Evolutionary conservation across 192 early-diverging fungal species (phyloP), one percentile per base, ranked within the genome.

Genomic region (Backusella macrospora): DNA sequence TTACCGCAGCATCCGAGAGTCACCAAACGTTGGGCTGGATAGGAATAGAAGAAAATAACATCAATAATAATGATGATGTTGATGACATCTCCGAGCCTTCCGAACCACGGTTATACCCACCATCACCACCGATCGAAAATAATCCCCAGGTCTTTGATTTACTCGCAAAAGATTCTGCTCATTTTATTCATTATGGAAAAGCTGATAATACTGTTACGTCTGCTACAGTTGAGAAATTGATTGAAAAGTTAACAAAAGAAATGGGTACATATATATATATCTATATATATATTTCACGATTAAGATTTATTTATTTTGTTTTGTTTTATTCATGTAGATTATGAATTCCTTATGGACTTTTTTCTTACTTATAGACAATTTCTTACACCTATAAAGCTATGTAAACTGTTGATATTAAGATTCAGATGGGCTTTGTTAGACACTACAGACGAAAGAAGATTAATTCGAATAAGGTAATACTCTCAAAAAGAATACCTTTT

Each of bases 321-420:
- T 64, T 49, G 74, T 69, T 34, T 52, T 23, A 18, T 37, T n/a
- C 13, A 65, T 43, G 59, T 76, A 86, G 87, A 88, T 45, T 72
- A 75, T n/a, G 80, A 83, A 26, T 86, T 87, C 55, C 59, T 85
- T 18, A 52, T 78, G 34, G 85, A 86, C 49, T 88, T 88, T 59
- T 88, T 88, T 59, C 68, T 88, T 48, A 88, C 87, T 6, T 88
- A 78, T 43, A 82, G 87, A 6, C 73, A 84, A 26, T 88, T 86
- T 68, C 70, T 84, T 55, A 78, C 85, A 3, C 82, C 87, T 5
- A 77, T 86, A 10, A 78, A 85, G 40, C 78, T 88, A 0, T 88
- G 87, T 70, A 84, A 85, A 44, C 71, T 85, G 38, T 68, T 88
- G 9, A 86, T 88, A 7, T 76, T 83, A 62, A 77, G 87, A 9